Base-by-base conservation (phyloP, 768 basidiomycete genomes). In the Astraeus odoratus region DNA sequence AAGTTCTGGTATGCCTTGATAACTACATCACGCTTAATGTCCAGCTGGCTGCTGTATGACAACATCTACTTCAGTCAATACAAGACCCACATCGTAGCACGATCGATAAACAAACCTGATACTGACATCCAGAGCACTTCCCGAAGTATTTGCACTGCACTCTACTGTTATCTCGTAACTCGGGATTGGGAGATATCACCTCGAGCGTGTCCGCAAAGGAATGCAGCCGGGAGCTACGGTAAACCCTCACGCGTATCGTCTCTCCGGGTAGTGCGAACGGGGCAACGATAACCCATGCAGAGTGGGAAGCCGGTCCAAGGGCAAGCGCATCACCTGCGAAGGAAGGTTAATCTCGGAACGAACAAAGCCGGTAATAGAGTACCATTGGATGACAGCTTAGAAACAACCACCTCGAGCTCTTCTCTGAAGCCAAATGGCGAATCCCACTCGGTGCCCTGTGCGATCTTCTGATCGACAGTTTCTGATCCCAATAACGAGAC, bases 91-190 rank as follows among this genome's bases (percentile, higher is more conserved):
- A 15, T 25, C 5, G 20, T 8, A 16, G 7, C 15, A 10, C 15
- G 6, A 19, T 15, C 10, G 36, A 33, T 5, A 25, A 15, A 54
- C 67, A 13, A 31, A 85, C 89, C 71, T 96, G 93, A 60, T 92
- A 91, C 63, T 98, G 95, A 60, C 95, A 99, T 2, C 95, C 95
- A 1, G 79, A 88, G 63, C 94, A 98, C 30, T 67, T 70, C 0
- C 86, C 86, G 68, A 96, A 98, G 60, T 98, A 93, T 50, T 80
- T 77, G 67, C 95, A 98, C 49, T 73, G 70, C 0, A 87, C 75
- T 19, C 77, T 68, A 23, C 63, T 71, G 52, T 78, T 69, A 52
- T 92, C 87, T 42, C 93, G 69, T 44, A 86, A 65, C 30, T 73
- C 74, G 0, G 59, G 49, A 59, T 86, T 92, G n/a, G 82, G 77